These are phyloP conservation scores for Sonneratia caseolaris DNA, from an alignment of 345 rosid species.

Conservation along the genomic window DNA sequence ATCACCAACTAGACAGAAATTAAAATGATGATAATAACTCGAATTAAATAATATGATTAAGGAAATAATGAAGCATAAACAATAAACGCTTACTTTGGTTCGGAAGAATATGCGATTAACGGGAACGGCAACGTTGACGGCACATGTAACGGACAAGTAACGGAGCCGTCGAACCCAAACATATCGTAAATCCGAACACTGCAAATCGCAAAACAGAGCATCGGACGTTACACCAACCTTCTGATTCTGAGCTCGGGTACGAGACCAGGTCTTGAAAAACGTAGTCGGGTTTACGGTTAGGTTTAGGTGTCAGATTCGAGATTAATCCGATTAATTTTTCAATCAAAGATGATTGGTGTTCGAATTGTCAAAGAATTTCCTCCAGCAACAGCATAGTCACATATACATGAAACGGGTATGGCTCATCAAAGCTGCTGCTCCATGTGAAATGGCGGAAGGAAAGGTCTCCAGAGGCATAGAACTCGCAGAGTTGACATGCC, in stretches of 20 bases:
- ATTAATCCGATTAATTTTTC: background rate
- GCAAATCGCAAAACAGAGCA: background rate
- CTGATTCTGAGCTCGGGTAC: background rate
- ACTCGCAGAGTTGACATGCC: slow-evolving; percentile 1
- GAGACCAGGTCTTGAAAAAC: too few relatives aligned
- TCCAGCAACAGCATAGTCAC: background rate
- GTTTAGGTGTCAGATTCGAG: background rate
- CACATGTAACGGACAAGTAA: background rate
- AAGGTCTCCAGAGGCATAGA: background rate
- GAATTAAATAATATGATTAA: background rate
- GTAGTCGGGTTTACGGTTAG: background rate
- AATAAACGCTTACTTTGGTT: background rate
- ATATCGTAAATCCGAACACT: background rate
- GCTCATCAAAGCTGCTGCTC: background rate
- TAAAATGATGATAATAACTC: too few relatives aligned
- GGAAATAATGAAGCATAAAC: background rate
- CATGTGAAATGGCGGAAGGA: background rate
- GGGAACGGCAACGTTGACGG: background rate
- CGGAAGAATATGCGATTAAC: background rate
- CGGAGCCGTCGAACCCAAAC: background rate
- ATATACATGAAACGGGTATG: background rate
- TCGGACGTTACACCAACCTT: too few relatives aligned
- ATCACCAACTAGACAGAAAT: too few relatives aligned
- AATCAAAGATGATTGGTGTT: background rate
- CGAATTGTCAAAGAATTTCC: background rate